Conservation (phyloP, 495 filamentous ascomycete species). For the Xylaria acuta region DNA sequence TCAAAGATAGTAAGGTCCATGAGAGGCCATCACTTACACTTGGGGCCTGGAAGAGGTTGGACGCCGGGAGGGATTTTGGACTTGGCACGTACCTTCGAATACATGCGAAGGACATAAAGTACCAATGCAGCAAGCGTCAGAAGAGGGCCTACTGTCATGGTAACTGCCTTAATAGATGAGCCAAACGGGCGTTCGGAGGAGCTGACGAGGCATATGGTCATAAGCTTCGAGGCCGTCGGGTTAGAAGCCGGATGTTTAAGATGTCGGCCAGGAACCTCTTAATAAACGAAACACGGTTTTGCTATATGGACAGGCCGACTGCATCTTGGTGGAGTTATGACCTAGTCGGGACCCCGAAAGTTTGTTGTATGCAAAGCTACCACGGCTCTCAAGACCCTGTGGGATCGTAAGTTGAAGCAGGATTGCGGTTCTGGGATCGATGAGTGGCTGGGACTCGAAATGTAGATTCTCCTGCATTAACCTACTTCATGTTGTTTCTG, state of each 20-base stretch:
- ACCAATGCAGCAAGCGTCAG: conserved; percentile 27
- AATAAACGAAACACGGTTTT: neutral
- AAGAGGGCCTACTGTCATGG: conserved; percentile 31
- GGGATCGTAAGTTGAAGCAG: neutral
- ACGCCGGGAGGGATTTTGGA: conserved; percentile 34
- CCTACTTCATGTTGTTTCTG: too few relatives aligned
- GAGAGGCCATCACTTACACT: conserved; percentile 33
- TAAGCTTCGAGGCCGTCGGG: neutral
- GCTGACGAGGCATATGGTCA: conserved; percentile 8
- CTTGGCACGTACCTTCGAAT: conserved; percentile 16
- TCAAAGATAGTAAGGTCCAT: neutral
- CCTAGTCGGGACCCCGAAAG: conserved; percentile 5
- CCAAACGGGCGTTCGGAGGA: neutral
- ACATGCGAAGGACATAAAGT: conserved; percentile 28
- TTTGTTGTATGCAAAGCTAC: conserved; percentile 17
- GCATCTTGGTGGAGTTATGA: neutral
- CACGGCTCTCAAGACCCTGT: neutral
- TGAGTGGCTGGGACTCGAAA: neutral
- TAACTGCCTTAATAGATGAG: neutral
- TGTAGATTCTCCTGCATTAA: neutral
- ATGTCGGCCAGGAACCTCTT: neutral
- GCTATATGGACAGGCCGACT: neutral
- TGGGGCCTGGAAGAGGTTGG: conserved; percentile 41
- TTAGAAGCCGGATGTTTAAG: neutral
- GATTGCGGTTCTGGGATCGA: neutral